Conservation (phyloP, 805 yeast genomes). For the Peterozyma xylosa region DNA sequence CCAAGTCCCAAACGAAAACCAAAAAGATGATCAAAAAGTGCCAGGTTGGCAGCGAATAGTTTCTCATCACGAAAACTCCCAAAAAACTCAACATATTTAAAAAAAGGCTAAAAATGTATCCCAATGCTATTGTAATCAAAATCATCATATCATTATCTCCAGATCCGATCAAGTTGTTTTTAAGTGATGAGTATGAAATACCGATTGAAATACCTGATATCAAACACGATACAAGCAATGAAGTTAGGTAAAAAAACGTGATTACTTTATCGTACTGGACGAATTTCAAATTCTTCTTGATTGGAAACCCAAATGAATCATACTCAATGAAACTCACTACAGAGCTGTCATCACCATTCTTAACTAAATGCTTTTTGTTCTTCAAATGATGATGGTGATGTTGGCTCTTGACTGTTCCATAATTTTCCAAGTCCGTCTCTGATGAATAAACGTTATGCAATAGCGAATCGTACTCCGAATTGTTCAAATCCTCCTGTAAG, state of each 20-base stretch:
- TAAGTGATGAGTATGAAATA: conserved; percentile 22
- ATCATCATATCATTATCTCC: conserved; percentile 14
- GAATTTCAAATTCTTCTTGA: conserved; percentile 12
- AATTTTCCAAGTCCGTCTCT: background rate
- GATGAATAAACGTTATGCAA: background rate
- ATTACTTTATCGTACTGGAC: conserved; percentile 34
- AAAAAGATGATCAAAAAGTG: conserved; percentile 37
- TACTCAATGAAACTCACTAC: background rate
- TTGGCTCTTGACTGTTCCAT: background rate
- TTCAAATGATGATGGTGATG: conserved; percentile 7
- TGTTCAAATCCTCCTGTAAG: background rate
- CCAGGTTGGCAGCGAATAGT: conserved; percentile 26
- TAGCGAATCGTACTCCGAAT: conserved; percentile 1
- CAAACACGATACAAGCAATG: conserved; percentile 30
- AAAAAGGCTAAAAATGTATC: conserved; percentile 32
- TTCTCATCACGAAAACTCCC: conserved; percentile 35
- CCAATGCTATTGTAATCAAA: conserved; percentile 27
- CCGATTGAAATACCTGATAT: conserved; percentile 37
- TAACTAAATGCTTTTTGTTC: background rate
- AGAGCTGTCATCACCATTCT: background rate
- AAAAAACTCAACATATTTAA: conserved; percentile 32
- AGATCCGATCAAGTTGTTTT: conserved; percentile 6
- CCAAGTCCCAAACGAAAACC: conserved; percentile 16
- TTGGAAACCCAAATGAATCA: background rate
- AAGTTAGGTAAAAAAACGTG: conserved; percentile 33